phyloP scores from a whole-genome alignment of 2,329 filamentous ascomycete species.

The Aspergillus sp. region DNA sequence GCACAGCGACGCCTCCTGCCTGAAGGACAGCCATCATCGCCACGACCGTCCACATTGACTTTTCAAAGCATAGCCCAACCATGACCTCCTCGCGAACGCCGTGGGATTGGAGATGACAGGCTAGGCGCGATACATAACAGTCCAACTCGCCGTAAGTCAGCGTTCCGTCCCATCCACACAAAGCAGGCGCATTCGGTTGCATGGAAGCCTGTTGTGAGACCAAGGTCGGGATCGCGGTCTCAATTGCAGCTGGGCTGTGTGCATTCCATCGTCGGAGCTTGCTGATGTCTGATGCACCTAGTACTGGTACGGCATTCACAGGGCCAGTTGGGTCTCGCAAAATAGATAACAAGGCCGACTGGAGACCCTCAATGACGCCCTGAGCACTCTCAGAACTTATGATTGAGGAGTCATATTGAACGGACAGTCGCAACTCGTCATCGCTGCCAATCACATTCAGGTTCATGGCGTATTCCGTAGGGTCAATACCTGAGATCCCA shows the following conservation, averaged over 20 bases:
- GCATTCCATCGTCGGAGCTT: too few relatives aligned
- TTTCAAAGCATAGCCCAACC: conserved; percentile 13
- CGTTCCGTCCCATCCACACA: conserved; percentile 2
- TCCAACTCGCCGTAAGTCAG: conserved; percentile 9
- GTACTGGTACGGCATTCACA: too few relatives aligned
- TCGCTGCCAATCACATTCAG: background rate
- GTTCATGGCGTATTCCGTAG: background rate
- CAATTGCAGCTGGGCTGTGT: background rate
- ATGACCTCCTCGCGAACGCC: conserved; percentile 8
- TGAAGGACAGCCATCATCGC: conserved; percentile 12
- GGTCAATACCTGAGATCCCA: background rate
- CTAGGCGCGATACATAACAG: too few relatives aligned
- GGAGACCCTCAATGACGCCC: too few relatives aligned
- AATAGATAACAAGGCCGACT: too few relatives aligned
- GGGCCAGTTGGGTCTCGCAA: too few relatives aligned
- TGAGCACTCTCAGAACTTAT: too few relatives aligned
- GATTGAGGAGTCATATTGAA: background rate
- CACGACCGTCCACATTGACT: conserved; percentile 10
- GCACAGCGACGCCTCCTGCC: conserved; percentile 13
- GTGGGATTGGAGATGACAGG: too few relatives aligned
- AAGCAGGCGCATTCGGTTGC: background rate
- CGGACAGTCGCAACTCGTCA: background rate
- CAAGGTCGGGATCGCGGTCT: background rate
- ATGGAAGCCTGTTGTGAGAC: background rate
- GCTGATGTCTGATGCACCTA: too few relatives aligned